Evolutionary conservation across 2,329 filamentous ascomycete species (phyloP).

Genomic region (Microdochium bolleyi): DNA sequence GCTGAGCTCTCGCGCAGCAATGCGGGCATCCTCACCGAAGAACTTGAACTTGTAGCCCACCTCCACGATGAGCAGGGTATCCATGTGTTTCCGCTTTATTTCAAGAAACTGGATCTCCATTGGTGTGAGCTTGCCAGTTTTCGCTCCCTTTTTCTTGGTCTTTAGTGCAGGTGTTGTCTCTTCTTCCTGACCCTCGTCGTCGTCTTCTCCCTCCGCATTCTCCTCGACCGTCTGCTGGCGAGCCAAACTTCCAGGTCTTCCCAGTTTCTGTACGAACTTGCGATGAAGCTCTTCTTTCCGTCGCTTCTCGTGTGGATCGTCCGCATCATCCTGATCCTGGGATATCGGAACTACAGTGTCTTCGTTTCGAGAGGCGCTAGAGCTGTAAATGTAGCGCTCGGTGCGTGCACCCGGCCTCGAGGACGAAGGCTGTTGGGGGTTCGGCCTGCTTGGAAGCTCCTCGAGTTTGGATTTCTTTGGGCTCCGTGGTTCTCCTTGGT

Average conservation of each 20-base stretch:
- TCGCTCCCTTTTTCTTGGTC: constrained; percentile 60
- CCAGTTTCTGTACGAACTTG: constrained; percentile 85
- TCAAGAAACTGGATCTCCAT: constrained; percentile 91
- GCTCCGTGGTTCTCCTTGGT: constrained; percentile 25
- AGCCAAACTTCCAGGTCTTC: constrained; percentile 72
- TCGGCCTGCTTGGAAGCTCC: constrained; percentile 10
- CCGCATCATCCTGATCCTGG: constrained; percentile 32
- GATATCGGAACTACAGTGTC: constrained; percentile 28
- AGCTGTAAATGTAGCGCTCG: constrained; percentile 43
- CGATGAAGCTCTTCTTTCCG: constrained; percentile 67
- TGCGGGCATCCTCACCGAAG: constrained; percentile 88
- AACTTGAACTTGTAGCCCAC: constrained; percentile 98
- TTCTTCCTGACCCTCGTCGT: constrained; percentile 45
- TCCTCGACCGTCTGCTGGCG: constrained; percentile 46
- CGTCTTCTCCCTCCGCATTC: constrained; percentile 48
- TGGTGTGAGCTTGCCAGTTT: constrained; percentile 75
- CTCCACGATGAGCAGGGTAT: constrained; percentile 85
- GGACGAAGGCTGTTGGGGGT: constrained; percentile 9
- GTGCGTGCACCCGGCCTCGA: constrained; percentile 31
- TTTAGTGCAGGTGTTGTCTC: constrained; percentile 41
- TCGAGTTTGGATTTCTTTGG: constrained; percentile 36
- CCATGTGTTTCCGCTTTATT: constrained; percentile 85
- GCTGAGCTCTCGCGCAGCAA: constrained; percentile 80
- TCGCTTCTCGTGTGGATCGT: constrained; percentile 40
- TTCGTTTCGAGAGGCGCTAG: constrained; percentile 22